Conservation (phyloP, 2,329 filamentous ascomycete species). For the Trichothecium roseum region DNA sequence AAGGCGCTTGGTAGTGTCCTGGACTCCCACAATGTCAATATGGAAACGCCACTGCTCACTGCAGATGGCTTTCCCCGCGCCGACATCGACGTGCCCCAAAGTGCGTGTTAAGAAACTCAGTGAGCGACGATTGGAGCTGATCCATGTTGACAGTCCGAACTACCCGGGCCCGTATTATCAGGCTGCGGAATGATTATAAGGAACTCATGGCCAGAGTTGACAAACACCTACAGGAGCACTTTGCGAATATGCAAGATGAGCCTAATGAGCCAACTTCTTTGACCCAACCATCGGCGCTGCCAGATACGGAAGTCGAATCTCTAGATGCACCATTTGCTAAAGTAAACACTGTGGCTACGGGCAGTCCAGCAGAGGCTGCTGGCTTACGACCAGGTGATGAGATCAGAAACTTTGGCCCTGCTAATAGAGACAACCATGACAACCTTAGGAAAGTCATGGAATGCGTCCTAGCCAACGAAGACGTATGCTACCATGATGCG, state of each 20-base stretch:
- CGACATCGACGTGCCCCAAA: constrained; percentile 91
- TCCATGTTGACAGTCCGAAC: constrained; percentile 66
- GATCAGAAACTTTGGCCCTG: constrained; percentile 76
- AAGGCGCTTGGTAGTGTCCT: constrained; percentile 75
- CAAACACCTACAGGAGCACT: constrained; percentile 77
- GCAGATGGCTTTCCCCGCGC: constrained; percentile 85
- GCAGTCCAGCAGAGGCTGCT: constrained; percentile 73
- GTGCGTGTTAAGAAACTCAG: constrained; percentile 34
- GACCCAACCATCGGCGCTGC: constrained; percentile 15
- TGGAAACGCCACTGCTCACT: constrained; percentile 81
- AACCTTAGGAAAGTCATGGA: constrained; percentile 78
- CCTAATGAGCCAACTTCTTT: constrained; percentile 21
- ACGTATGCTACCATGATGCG: constrained; percentile 45
- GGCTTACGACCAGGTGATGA: constrained; percentile 73
- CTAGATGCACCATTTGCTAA: constrained; percentile 58
- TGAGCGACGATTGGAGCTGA: constrained; percentile 2
- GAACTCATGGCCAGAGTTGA: constrained; percentile 77
- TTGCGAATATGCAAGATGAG: constrained; percentile 57
- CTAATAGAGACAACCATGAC: constrained; percentile 78
- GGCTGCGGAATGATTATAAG: constrained; percentile 88
- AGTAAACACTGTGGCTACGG: constrained; percentile 70
- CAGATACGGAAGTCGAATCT: constrained; percentile 16
- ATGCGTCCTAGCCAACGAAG: constrained; percentile 80
- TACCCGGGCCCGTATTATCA: constrained; percentile 82
- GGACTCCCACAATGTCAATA: constrained; percentile 85